Evolutionary conservation across 805 yeast genomes (phyloP), one percentile per base, ranked within the genome.

Genomic region (Wickerhamomyces tratensis): DNA sequence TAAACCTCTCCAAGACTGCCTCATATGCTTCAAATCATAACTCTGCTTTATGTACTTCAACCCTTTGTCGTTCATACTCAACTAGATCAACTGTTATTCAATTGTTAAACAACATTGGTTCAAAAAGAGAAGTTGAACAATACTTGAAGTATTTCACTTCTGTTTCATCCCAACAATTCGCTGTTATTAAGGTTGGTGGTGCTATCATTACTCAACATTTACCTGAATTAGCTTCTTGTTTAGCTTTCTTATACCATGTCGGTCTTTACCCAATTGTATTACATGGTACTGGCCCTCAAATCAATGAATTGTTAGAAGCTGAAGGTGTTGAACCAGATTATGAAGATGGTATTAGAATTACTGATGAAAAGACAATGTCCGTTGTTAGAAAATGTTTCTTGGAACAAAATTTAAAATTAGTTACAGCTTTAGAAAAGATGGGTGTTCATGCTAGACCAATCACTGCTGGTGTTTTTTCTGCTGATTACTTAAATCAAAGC

Each of bases 261-360:
- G 99, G 99, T 11, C 74, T 93, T 46, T 93, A 88, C 57, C 99
- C 99, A 26, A 88, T 93, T 48, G 95, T 93, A 9, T 74, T 93
- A 45, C 99, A 93, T 60, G 99, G 99, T 29, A 93, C 98, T 1
- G 99, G 99, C 15, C 99, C 99, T 7, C 99, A 93, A 67, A 93
- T 93, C 67, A 93, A 93, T 61, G 95, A 85, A 56, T 77, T 88
- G 52, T 73, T 93, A 46, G 98, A 93, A 64, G 81, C 80, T 41
- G 95, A 86, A 63, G 96, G 96, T 36, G 86, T 93, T 31, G 97
- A 86, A 62, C 98, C 99, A 5, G 87, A 86, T 50, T 93, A 93
- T 62, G 83, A 82, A 47, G 98, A 93, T 58, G 99, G 99, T 8
- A 93, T 93, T 55, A 78, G 99, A 58, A 86, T 93, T 61, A 93